These are phyloP conservation scores for Lentinula edodes DNA, from an alignment of 768 basidiomycete genomes.

Conservation along the genomic window DNA sequence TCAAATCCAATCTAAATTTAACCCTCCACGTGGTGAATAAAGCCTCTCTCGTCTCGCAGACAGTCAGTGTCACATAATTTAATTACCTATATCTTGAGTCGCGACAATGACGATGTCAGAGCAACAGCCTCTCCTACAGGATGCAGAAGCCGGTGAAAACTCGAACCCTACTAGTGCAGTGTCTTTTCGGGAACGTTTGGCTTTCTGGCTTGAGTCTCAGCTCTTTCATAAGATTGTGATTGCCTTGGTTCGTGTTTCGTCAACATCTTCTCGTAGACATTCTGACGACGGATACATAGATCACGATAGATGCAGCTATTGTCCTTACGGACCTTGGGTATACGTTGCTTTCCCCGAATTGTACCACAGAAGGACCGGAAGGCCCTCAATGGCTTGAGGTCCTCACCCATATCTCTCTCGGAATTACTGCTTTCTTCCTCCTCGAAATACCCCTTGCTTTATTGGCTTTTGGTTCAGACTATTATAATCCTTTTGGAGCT, in stretches of 20 bases:
- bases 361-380: conserved; percentile 36
- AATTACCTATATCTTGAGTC: background rate
- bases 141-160: conserved; percentile 9
- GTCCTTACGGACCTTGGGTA: conserved; percentile 72
- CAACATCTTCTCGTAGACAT: background rate
- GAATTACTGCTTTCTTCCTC: conserved; percentile 69
- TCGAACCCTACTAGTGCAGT: conserved; percentile 7
- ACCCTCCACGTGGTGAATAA: no score
- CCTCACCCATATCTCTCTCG: conserved; percentile 55
- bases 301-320: conserved; percentile 58
- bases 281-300: conserved; percentile 25
- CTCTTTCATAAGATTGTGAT: conserved; percentile 54
- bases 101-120: conserved; percentile 29
- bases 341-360: conserved; percentile 50
- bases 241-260: conserved; percentile 39
- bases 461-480: conserved; percentile 59
- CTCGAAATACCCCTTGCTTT: conserved; percentile 69
- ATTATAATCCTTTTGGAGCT: conserved; percentile 56
- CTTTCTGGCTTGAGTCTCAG: conserved; percentile 45
- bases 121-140: conserved; percentile 39
- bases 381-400: conserved; percentile 58
- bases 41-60: no score
- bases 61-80: no score
- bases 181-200: conserved; percentile 29
- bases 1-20: no score